Base-by-base conservation (phyloP, 1,139 yeast species). In the Taphrina flavorubra region DNA sequence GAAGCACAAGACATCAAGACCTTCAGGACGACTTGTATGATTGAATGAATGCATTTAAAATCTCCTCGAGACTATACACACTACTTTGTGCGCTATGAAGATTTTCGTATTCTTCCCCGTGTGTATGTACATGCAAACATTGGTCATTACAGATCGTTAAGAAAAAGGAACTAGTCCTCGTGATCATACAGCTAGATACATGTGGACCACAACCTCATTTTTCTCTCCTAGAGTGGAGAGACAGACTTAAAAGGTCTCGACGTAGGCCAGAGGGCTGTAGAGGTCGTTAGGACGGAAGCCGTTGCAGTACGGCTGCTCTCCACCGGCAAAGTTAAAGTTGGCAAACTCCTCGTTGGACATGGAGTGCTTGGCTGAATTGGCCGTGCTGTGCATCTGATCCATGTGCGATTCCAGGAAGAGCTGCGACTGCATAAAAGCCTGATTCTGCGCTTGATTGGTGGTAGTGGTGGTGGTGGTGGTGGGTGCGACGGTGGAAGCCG, bases 261-360 rank as follows among this genome's bases (percentile, higher is more conserved):
- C 62, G 34, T 31, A 58, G 25, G 31, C 25, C 18, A 25, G 36
- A 10, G 51, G 31, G 53, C 36, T 42, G 53, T 44, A 44, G 40
- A 36, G 42, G 11, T 25, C 39, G 49, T 14, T 20, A 1, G 62
- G 62, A 8, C 42, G 39, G 62, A 16, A 58, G 2, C 53, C 62
- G 31, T 58, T 58, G 42, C 51, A 42, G 53, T 58, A 58, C 42
- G 62, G 36, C 20, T 44, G 51, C 37, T 58, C 62, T 8, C 62
- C 62, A 6, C 62, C 62, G 36, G 53, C 53, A 49, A 49, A 49
- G 53, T n/a, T 49, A 1, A 49, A 25, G 36, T 49, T 49, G 18
- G 53, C 36, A 49, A 49, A 49, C 11, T 53, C 57, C 42, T 53
- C 57, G 36, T 14, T 56, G 14, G 60, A 34, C 31, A 20, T 16